Conservation (phyloP, 306 rosid genomes). For the Rubus parviflorus region DNA sequence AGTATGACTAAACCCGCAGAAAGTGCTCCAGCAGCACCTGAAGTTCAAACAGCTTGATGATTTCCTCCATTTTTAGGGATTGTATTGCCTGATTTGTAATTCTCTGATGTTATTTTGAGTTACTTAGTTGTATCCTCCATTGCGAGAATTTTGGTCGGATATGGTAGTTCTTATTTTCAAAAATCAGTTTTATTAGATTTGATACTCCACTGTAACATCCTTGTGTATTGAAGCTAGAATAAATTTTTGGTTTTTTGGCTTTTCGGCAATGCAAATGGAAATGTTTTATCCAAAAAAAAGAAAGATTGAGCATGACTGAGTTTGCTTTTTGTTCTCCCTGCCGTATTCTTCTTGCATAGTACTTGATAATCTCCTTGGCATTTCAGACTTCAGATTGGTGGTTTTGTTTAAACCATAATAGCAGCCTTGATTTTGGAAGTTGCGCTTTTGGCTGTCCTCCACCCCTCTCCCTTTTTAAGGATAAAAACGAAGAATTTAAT, state of each 20-base stretch:
- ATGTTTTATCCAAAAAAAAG: constrained; percentile 23
- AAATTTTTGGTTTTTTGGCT: not conserved
- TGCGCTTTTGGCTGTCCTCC: not conserved
- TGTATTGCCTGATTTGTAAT: constrained; percentile 6
- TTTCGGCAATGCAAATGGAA: constrained; percentile 10
- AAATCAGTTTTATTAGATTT: constrained; percentile 25
- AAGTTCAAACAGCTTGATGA: constrained; percentile 53
- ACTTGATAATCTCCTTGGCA: not conserved
- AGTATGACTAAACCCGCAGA: constrained; percentile 43
- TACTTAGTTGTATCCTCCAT: constrained; percentile 25
- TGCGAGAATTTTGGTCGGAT: constrained; percentile 19
- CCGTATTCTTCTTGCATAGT: not conserved
- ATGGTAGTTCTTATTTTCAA: constrained; percentile 2
- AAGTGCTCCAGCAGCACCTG: constrained; percentile 43
- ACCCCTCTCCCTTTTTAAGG: not conserved
- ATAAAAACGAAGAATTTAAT: not conserved
- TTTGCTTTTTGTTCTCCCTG: not conserved
- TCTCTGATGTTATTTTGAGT: constrained; percentile 1
- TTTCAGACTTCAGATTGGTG: not conserved
- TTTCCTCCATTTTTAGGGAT: constrained; percentile 21
- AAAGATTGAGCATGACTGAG: constrained; percentile 25
- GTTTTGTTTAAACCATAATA: not conserved
- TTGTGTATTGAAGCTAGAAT: constrained; percentile 19
- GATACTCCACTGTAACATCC: constrained; percentile 27
- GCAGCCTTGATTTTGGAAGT: not conserved